phyloP scores from a whole-genome alignment of 352 stramenopile genomes.

The Phytophthora idaei region DNA sequence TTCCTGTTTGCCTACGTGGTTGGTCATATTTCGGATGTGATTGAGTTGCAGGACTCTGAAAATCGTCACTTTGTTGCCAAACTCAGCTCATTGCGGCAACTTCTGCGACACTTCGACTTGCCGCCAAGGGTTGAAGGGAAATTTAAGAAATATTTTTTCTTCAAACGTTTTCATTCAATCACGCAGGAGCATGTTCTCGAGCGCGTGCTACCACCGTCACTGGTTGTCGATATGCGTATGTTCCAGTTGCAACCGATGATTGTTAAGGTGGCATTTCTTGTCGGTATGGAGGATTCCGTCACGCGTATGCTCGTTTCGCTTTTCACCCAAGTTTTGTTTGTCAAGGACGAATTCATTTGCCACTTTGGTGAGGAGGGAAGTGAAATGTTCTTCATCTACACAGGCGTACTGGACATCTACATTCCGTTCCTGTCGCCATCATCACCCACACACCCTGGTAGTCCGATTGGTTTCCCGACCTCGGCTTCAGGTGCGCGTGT shows the following conservation, averaged over 20 bases:
- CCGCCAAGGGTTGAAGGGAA: slow-evolving; percentile 50
- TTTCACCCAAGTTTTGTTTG: slow-evolving; percentile 61
- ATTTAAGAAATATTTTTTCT: slow-evolving; percentile 73
- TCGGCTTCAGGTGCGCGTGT: slow-evolving; percentile 10
- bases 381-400: slow-evolving; percentile 79
- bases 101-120: slow-evolving; percentile 59
- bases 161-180: slow-evolving; percentile 73
- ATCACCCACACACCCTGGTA: not conserved
- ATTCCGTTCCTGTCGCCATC: slow-evolving; percentile 30
- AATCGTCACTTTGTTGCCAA: slow-evolving; percentile 66
- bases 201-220: slow-evolving; percentile 54
- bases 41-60: slow-evolving; percentile 61
- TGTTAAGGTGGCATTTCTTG: slow-evolving; percentile 70
- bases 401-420: slow-evolving; percentile 60
- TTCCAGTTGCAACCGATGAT: slow-evolving; percentile 74
- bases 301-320: slow-evolving; percentile 63
- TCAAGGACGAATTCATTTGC: slow-evolving; percentile 66
- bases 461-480: slow-evolving; percentile 7
- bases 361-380: slow-evolving; percentile 59
- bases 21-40: slow-evolving; percentile 64
- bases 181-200: slow-evolving; percentile 68
- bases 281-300: slow-evolving; percentile 56
- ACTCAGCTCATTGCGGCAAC: slow-evolving; percentile 55
- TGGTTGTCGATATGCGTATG: slow-evolving; percentile 68
- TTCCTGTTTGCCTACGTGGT: slow-evolving; percentile 70